These are phyloP conservation scores for Gaeumannomyces sp. DNA, from an alignment of 2,329 filamentous ascomycete genomes.

Conservation along the genomic window DNA sequence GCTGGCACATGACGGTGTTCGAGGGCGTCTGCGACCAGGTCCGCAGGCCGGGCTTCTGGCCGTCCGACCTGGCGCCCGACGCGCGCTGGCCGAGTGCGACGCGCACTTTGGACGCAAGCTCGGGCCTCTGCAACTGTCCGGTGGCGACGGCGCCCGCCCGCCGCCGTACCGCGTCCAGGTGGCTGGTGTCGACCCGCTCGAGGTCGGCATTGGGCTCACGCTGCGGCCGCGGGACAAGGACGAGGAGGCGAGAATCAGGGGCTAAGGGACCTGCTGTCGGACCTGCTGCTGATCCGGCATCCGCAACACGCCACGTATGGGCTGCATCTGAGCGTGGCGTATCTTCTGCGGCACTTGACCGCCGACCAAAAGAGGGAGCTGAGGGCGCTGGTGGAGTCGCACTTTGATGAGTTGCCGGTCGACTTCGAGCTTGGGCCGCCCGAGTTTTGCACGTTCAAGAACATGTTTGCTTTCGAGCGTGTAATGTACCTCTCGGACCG, in stretches of 20 bases:
- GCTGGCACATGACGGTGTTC: conserved; percentile 25
- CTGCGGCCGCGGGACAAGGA: conserved; percentile 10
- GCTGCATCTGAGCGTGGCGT: conserved; percentile 21
- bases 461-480: conserved; percentile 21
- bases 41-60: conserved; percentile 18
- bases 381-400: conserved; percentile 12
- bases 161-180: conserved; percentile 17
- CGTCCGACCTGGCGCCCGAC: conserved; percentile 14
- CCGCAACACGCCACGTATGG: conserved; percentile 18
- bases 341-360: conserved; percentile 17
- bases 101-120: conserved; percentile 15
- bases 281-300: conserved; percentile 15
- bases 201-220: conserved; percentile 15
- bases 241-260: conserved; percentile 15
- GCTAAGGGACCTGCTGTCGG: conserved; percentile 18
- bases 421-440: conserved; percentile 18
- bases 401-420: conserved; percentile 14
- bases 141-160: not conserved
- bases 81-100: conserved; percentile 15
- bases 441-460: conserved; percentile 21
- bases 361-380: conserved; percentile 15
- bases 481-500: conserved; percentile 10
- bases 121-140: conserved; percentile 13
- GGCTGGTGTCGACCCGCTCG: conserved; percentile 16
- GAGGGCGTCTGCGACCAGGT: conserved; percentile 21